Percentiles rank a stretch among this genome's conserved stretches.
Evolutionary conservation across 2,329 filamentous ascomycete species (phyloP).

Genomic region (Blumeria graminis): DNA sequence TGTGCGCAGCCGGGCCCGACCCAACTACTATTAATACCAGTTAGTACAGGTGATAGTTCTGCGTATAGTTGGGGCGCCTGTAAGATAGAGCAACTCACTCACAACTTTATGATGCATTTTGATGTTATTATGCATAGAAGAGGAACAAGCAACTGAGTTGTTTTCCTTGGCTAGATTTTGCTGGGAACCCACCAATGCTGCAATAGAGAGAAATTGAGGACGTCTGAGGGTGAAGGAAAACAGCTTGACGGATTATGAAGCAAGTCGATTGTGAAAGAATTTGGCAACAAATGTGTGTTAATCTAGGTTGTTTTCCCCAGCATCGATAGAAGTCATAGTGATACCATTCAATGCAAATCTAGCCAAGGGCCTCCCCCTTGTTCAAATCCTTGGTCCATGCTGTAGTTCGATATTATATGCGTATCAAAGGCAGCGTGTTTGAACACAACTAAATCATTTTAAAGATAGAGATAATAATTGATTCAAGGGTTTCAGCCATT

Average conservation of each 20-base stretch:
- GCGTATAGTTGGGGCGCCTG: not conserved
- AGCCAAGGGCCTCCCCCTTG: no score
- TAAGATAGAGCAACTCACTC: slow-evolving; percentile 31
- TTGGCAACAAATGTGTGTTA: no score
- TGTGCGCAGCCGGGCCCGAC: slow-evolving; percentile 93
- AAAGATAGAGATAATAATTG: no score
- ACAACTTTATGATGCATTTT: slow-evolving; percentile 89
- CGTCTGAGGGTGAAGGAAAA: slow-evolving; percentile 66
- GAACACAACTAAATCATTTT: no score
- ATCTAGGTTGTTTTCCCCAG: no score
- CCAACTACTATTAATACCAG: slow-evolving; percentile 41
- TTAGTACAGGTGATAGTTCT: not conserved
- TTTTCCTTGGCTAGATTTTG: slow-evolving; percentile 24
- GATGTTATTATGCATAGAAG: slow-evolving; percentile 16
- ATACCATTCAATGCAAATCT: no score
- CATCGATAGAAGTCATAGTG: no score
- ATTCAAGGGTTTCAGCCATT: no score
- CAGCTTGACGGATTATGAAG: slow-evolving; percentile 45
- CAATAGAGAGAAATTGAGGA: slow-evolving; percentile 49
- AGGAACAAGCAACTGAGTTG: slow-evolving; percentile 7
- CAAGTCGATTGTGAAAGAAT: no score
- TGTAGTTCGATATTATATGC: no score
- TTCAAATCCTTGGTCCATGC: no score
- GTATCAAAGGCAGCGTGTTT: no score
- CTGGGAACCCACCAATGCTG: slow-evolving; percentile 40